Percentiles rank a stretch among this genome's conserved stretches.
phyloP scores from a whole-genome alignment of 1,139 yeast genomes.

The Protomyces pachydermus region DNA sequence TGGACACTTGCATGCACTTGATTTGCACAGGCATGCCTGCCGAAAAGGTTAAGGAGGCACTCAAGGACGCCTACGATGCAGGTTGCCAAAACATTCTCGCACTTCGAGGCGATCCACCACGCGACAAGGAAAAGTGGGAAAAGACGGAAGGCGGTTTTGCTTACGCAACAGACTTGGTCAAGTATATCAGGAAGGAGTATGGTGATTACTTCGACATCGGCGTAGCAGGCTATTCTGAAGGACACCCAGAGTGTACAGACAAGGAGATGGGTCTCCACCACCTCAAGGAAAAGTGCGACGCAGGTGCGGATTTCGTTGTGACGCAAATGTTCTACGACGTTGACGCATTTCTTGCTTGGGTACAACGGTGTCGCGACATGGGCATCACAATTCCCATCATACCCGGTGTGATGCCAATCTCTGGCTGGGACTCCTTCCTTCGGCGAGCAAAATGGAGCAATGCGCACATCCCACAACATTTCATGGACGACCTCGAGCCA shows the following conservation, averaged over 20 bases:
- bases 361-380: constrained; percentile 57
- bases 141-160: constrained; percentile 61
- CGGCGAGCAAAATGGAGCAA: constrained; percentile 95
- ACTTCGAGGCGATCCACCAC: constrained; percentile 78
- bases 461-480: constrained; percentile 68
- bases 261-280: constrained; percentile 54
- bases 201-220: constrained; percentile 67
- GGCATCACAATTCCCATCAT: constrained; percentile 87
- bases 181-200: constrained; percentile 52
- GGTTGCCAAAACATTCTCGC: constrained; percentile 94
- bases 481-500: constrained; percentile 67
- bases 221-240: constrained; percentile 73
- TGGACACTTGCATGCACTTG: constrained; percentile 96
- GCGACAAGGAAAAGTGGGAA: constrained; percentile 50
- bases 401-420: constrained; percentile 98
- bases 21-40: constrained; percentile 95
- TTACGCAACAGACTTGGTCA: constrained; percentile 63
- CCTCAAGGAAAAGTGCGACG: constrained; percentile 81
- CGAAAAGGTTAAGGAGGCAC: constrained; percentile 74
- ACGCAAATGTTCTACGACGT: constrained; percentile 93
- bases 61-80: constrained; percentile 75
- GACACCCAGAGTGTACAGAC: constrained; percentile 65
- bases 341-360: constrained; percentile 80
- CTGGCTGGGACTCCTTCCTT: constrained; percentile 84
- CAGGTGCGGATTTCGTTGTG: constrained; percentile 86